phyloP scores from a whole-genome alignment of 768 basidiomycete species.

The Dioszegia hungarica region DNA sequence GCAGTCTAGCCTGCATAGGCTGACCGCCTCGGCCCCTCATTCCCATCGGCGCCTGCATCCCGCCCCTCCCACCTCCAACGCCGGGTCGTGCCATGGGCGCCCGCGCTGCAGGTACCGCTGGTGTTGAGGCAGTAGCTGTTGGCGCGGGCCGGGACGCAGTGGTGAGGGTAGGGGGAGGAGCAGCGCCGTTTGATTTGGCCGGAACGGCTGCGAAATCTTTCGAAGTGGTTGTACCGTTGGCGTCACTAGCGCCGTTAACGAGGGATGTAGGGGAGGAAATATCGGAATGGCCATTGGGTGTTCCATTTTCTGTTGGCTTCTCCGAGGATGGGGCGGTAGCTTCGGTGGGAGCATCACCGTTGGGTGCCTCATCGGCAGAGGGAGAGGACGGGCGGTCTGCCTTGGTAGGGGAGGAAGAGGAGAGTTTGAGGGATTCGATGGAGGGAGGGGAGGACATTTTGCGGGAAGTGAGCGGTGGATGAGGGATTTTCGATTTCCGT shows the following conservation, averaged over 20 bases:
- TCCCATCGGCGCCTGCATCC: constrained; percentile 29
- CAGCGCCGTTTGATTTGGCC: neutral
- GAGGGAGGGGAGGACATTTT: constrained; percentile 9
- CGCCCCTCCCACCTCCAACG: constrained; percentile 9
- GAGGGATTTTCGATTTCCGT: too few species aligned
- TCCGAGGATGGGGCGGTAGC: neutral
- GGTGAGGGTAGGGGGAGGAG: constrained; percentile 8
- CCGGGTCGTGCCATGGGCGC: constrained; percentile 10
- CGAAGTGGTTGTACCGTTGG: neutral
- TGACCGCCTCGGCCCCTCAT: constrained; percentile 28
- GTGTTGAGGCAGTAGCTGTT: constrained; percentile 9
- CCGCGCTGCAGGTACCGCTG: neutral
- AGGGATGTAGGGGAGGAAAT: neutral
- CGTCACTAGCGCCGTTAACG: neutral
- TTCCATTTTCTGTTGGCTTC: neutral
- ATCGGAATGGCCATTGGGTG: neutral
- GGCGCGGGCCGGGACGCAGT: constrained; percentile 8
- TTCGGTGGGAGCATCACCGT: neutral
- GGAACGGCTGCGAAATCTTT: too few species aligned
- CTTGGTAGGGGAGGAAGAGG: neutral
- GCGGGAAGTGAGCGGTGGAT: neutral
- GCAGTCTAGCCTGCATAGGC: constrained; percentile 55
- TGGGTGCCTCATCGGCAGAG: neutral
- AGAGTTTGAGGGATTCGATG: constrained; percentile 4
- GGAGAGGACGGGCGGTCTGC: constrained; percentile 4